Base-by-base conservation (phyloP, 2,329 filamentous ascomycete genomes). In the Didymella exigua region DNA sequence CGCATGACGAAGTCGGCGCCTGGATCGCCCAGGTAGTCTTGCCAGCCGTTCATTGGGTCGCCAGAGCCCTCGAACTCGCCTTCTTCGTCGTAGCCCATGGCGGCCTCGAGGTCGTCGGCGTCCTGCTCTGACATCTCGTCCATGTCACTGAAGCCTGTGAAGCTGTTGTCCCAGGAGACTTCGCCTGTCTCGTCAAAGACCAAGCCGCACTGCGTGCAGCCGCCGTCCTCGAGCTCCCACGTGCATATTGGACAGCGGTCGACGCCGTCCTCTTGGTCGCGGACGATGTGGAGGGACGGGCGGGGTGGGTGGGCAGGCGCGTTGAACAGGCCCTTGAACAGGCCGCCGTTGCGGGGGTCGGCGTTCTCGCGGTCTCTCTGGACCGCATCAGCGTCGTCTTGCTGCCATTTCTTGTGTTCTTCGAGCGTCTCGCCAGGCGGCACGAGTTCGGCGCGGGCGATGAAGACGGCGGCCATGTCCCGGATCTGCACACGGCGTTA, bases 381-480 rank as follows among this genome's bases (percentile, higher is more conserved):
- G 8, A 89, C 78, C 40, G 78, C 77, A 33, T 82, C 79, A 9
- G 82, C 82, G 69, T 89, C 87, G 59, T 87, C 84, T 36, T 78
- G 78, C 61, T 83, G 83, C 70, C 81, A 82, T 61, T 79, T 74
- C 24, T 73, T 70, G 68, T 89, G 86, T 66, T 89, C 83, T 41
- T 85, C 82, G 4, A 83, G 77, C 2, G 84, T 86, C 72, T 89
- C 87, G 40, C 84, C 85, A 36, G 81, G 76, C 33, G 87, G 84
- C 49, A 89, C 75, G 34, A 89, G 76, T 66, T 88, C 85, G 29
- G 78, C 77, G 49, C 84, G 81, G 59, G 78, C 81, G 34, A 83
- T 81, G 71, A 89, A 87, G 58, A 87, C 78, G 55, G 84, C 79
- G 21, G 86, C 85, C 72, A 89, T 81, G 54, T 88, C 83, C 52